Conservation (phyloP, 176 grass and related monocot genomes). For the Tillandsia leiboldiana region DNA sequence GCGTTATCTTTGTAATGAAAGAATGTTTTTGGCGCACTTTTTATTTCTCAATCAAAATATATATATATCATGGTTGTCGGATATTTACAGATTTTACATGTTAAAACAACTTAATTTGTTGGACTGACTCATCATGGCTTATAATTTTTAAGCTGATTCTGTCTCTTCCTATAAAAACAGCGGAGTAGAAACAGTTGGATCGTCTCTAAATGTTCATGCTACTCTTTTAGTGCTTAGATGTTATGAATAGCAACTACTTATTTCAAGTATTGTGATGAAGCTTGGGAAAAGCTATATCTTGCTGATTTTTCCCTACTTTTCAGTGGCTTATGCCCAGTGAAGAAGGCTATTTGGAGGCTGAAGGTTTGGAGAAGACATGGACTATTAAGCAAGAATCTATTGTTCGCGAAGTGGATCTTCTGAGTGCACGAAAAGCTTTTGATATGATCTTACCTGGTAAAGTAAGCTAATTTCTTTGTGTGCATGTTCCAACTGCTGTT, state of each 20-base stretch:
- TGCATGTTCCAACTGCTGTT: background rate
- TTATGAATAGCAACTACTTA: background rate
- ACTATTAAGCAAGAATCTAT: slow-evolving; percentile 36
- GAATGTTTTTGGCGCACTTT: too few species aligned
- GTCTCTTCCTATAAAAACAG: too few species aligned
- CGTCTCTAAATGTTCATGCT: too few species aligned
- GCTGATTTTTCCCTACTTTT: slow-evolving; percentile 21
- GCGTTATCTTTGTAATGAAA: too few species aligned
- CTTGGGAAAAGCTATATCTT: background rate
- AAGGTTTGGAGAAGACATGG: slow-evolving; percentile 68
- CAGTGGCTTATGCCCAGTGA: slow-evolving; percentile 74
- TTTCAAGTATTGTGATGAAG: slow-evolving; percentile 3
- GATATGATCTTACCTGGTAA: slow-evolving; percentile 95
- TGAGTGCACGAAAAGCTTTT: slow-evolving; percentile 60
- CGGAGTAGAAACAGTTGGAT: too few species aligned
- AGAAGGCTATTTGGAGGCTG: slow-evolving; percentile 55
- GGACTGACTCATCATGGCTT: too few species aligned
- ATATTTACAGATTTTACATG: too few species aligned
- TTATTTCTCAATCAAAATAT: too few species aligned
- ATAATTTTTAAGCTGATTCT: too few species aligned
- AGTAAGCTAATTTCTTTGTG: background rate
- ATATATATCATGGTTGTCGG: too few species aligned
- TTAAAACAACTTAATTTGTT: too few species aligned
- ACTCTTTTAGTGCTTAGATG: background rate
- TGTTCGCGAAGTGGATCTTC: slow-evolving; percentile 40